Evolutionary conservation across 805 yeast genomes (phyloP), one percentile per base, ranked within the genome.

Genomic region (Candida xiaguanensis): DNA sequence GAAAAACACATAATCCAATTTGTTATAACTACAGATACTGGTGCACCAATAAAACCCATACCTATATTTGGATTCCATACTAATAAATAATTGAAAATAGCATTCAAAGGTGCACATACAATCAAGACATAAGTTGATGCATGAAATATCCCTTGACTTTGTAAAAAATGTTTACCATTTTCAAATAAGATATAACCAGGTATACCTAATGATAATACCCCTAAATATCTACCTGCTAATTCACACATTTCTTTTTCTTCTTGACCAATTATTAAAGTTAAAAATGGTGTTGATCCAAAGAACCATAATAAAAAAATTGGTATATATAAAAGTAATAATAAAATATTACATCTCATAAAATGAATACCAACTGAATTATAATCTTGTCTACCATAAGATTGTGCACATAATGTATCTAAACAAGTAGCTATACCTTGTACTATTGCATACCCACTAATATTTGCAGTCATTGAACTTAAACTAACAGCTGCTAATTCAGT

Each of bases 351-450:
- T 51, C 87, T 67, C 49, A 81, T 74, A 48, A 81, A 77, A 41
- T 83, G 77, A 15, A 82, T 59, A 0, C 93, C 93, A 15, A 85
- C 91, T 42, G 73, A 51, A 46, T 73, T 74, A 53, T 66, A 75
- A 48, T 82, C 83, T 37, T 73, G 72, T 20, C 86, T 75, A 15
- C 93, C 91, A 52, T 68, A 83, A 1, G 90, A 83, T 58, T 85
- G 91, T 2, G 90, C 84, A 55, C 90, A 78, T 25, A 85, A 67
- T 0, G 91, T 85, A 51, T 84, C 91, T 39, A 85, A 67, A 41
- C 88, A 78, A 0, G 93, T 83, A n/a, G 88, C 78, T 2, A 83
- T 72, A 9, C 91, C 93, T 49, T 83, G 85, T 47, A 85, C 80
- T 8, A 83, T 72, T 26, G 88, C 85, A 44, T 82, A 75, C 1